A percentile compares a stretch with the other conserved stretches of the same genome.
Conservation (phyloP, 2,329 filamentous ascomycete species). For the Aspergillaceae sp. region DNA sequence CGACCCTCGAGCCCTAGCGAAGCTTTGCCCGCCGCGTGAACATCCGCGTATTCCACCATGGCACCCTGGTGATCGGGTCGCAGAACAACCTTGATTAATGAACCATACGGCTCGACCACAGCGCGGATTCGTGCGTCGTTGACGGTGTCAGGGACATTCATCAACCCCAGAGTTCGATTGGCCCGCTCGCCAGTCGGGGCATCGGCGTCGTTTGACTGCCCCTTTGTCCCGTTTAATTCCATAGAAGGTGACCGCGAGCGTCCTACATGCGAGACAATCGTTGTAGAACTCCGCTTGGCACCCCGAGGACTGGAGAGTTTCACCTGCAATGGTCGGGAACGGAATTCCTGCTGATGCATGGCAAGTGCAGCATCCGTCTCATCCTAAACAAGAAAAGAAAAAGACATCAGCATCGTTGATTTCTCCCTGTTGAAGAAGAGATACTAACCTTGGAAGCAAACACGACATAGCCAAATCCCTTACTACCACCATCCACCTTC, state of each 20-base stretch:
- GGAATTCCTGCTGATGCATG: constrained; percentile 63
- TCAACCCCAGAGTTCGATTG: constrained; percentile 67
- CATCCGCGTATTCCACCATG: constrained; percentile 69
- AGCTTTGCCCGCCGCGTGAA: constrained; percentile 58
- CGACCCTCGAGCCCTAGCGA: constrained; percentile 39
- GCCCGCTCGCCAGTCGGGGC: constrained; percentile 39
- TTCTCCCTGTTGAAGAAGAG: background rate
- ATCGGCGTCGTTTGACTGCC: constrained; percentile 23
- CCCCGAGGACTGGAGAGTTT: constrained; percentile 42
- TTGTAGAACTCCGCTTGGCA: constrained; percentile 36
- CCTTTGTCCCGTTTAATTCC: constrained; percentile 22
- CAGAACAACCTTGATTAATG: constrained; percentile 66
- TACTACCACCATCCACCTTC: constrained; percentile 58
- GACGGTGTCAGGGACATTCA: constrained; percentile 85
- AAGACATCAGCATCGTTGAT: constrained; percentile 5
- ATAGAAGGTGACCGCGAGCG: constrained; percentile 28
- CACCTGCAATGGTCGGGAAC: constrained; percentile 59
- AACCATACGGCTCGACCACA: constrained; percentile 61
- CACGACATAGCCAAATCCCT: constrained; percentile 72
- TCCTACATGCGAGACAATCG: constrained; percentile 36
- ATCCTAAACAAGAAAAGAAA: constrained; percentile 35
- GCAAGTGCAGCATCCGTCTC: constrained; percentile 57
- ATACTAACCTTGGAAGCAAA: constrained; percentile 54
- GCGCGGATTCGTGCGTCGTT: constrained; percentile 75
- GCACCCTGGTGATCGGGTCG: constrained; percentile 77